Evolutionary conservation across 1,284 basidiomycete species (phyloP).

Genomic region (Leccinum solheimii): DNA sequence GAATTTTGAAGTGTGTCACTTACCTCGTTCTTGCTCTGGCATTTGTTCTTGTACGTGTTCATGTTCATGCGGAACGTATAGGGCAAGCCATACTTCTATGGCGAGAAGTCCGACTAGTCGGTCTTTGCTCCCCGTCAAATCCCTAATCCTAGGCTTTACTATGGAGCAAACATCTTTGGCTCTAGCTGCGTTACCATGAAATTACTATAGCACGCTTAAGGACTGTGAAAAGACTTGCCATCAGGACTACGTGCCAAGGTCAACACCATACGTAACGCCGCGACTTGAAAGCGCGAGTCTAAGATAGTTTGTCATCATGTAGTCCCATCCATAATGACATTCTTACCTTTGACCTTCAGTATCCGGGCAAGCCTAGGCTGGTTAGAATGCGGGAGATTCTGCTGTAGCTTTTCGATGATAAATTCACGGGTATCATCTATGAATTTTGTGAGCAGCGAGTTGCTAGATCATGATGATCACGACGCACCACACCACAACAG

Average conservation of each 20-base stretch:
- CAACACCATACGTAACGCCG: slow-evolving; percentile 23
- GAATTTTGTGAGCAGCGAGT: neutral
- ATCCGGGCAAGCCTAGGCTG: neutral
- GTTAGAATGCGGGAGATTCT: neutral
- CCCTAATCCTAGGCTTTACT: slow-evolving; percentile 11
- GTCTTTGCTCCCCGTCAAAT: slow-evolving; percentile 14
- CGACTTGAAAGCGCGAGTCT: slow-evolving; percentile 15
- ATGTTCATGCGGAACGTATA: slow-evolving; percentile 5
- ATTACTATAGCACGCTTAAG: no score
- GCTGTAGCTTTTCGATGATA: neutral
- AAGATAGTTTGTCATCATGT: neutral
- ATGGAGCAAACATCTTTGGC: slow-evolving; percentile 8
- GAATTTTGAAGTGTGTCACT: neutral
- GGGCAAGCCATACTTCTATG: slow-evolving; percentile 19
- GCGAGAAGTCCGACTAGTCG: slow-evolving; percentile 24
- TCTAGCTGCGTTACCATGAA: neutral
- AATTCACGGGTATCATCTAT: neutral
- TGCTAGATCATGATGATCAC: neutral
- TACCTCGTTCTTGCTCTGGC: neutral
- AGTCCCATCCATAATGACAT: neutral
- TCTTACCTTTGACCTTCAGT: slow-evolving; percentile 11
- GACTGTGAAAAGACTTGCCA: slow-evolving; percentile 5
- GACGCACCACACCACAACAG: slow-evolving; percentile 24
- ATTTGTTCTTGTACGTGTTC: neutral
- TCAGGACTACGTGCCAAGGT: slow-evolving; percentile 16